A percentile compares a stretch with the other conserved stretches of the same genome.
Conservation (phyloP, 306 rosid species). For the Neltuma alba region DNA sequence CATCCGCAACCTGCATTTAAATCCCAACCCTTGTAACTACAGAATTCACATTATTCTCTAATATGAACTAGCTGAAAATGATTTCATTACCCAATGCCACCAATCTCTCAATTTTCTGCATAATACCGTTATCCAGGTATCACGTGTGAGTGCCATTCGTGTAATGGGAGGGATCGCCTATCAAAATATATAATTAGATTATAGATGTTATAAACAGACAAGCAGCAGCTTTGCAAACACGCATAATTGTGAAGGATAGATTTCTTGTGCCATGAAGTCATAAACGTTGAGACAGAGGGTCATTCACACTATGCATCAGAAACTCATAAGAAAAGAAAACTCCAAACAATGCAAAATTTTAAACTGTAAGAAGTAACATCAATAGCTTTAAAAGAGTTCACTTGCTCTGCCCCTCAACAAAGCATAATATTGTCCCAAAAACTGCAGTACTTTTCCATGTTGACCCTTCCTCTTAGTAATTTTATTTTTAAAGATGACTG, state of each 20-base stretch:
- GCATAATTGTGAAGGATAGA: neutral
- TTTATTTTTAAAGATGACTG: slow-evolving; percentile 7
- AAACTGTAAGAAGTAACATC: slow-evolving; percentile 3
- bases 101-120: slow-evolving; percentile 96
- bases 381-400: slow-evolving; percentile 8
- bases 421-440: neutral
- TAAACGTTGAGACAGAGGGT: neutral
- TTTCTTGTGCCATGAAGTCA: slow-evolving; percentile 17
- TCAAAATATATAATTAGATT: slow-evolving; percentile 30
- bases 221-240: slow-evolving; percentile 33
- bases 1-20: slow-evolving; percentile 80
- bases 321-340: neutral
- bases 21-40: slow-evolving; percentile 33
- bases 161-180: slow-evolving; percentile 96
- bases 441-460: neutral
- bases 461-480: slow-evolving; percentile 2
- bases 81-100: slow-evolving; percentile 90
- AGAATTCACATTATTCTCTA: slow-evolving; percentile 33
- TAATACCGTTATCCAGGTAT: slow-evolving; percentile 87
- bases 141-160: slow-evolving; percentile 90
- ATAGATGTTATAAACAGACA: slow-evolving; percentile 31
- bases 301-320: slow-evolving; percentile 9
- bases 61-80: slow-evolving; percentile 33
- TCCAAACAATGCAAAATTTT: slow-evolving; percentile 24
- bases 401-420: slow-evolving; percentile 2